Percentiles rank a stretch among this genome's conserved stretches.
Conservation (phyloP, 129 eudicot genomes). For the Escallonia herrerae region DNA sequence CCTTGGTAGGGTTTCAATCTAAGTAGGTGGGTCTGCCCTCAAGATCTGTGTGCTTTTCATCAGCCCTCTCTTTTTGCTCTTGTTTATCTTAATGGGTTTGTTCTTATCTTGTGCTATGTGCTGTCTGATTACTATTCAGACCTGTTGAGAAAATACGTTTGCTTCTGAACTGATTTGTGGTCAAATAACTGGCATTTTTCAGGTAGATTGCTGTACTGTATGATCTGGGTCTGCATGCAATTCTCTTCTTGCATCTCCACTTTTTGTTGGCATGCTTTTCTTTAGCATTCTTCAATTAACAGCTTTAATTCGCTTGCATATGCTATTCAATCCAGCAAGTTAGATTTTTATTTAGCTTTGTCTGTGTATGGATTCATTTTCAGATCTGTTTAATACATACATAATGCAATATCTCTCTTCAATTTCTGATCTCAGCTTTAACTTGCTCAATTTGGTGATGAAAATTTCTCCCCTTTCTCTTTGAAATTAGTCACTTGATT, state of each 20-base stretch:
- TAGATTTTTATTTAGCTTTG: background rate
- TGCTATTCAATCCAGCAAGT: background rate
- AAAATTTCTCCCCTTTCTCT: background rate
- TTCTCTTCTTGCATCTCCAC: constrained; percentile 4
- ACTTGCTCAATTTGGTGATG: background rate
- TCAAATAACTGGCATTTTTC: too few species aligned
- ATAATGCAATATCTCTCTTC: background rate
- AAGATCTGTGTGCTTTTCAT: constrained; percentile 69
- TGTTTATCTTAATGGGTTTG: constrained; percentile 25
- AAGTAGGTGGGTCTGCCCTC: constrained; percentile 43
- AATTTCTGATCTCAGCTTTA: background rate
- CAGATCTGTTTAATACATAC: constrained; percentile 1
- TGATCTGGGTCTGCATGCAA: background rate
- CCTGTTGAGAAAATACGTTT: constrained; percentile 28
- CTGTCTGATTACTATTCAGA: constrained; percentile 27
- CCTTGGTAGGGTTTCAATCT: constrained; percentile 38
- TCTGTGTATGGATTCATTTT: background rate
- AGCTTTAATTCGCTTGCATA: background rate
- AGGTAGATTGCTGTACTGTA: background rate
- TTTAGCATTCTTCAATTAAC: background rate
- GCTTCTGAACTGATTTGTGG: too few species aligned
- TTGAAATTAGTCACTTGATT: background rate
- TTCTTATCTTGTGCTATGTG: constrained; percentile 53
- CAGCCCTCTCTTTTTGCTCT: constrained; percentile 19
- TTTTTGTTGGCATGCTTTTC: background rate